phyloP scores from a whole-genome alignment of 306 rosid genomes.

The Acacia melanoxylon region DNA sequence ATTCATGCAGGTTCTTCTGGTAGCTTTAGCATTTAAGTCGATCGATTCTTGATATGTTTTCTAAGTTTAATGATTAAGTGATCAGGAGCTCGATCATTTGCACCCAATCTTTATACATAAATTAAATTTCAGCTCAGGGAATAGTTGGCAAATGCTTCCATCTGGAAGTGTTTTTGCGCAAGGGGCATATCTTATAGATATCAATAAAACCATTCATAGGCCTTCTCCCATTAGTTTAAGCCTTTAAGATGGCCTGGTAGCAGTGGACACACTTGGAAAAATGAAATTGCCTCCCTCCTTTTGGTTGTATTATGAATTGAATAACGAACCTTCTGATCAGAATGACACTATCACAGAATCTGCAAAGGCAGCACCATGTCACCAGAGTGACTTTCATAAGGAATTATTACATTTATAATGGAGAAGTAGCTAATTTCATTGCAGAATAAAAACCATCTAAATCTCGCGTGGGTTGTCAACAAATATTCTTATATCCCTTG shows the following conservation, averaged over 20 bases:
- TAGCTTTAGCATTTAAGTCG: neutral
- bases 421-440: slow-evolving; percentile 11
- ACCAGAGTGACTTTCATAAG: slow-evolving; percentile 11
- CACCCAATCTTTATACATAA: neutral
- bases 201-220: neutral
- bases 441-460: slow-evolving; percentile 15
- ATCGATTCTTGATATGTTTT: neutral
- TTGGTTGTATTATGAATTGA: slow-evolving; percentile 18
- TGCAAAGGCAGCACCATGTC: neutral
- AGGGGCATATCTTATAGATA: slow-evolving; percentile 4
- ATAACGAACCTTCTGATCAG: neutral
- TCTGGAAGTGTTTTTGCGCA: neutral
- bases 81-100: neutral
- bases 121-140: neutral
- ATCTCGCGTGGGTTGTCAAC: slow-evolving; percentile 20
- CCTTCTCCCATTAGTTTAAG: neutral
- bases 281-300: neutral
- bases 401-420: neutral
- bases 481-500: slow-evolving; percentile 22
- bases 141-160: neutral
- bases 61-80: neutral
- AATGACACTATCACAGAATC: neutral
- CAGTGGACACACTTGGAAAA: neutral
- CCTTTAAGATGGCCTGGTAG: neutral
- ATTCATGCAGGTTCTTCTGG: neutral